A percentile compares a stretch with the other conserved stretches of the same genome.
These are phyloP conservation scores for Crotalaria pallida DNA, from an alignment of 306 rosid species.

Conservation along the genomic window DNA sequence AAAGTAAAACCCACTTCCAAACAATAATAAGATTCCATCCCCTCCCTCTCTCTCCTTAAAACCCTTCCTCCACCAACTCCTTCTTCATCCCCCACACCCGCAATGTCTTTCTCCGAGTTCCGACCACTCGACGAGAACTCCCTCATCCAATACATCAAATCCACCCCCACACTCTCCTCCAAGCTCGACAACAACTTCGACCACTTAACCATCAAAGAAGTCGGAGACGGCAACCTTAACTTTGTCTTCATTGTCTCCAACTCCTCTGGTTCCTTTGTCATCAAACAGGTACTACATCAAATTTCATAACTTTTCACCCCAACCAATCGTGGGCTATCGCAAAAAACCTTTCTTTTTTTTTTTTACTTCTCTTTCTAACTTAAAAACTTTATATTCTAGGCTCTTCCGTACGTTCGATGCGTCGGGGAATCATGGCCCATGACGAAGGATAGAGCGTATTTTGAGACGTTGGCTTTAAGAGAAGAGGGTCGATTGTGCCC, in stretches of 20 bases:
- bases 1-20: no score
- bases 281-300: conserved; percentile 78
- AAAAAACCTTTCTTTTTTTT: not conserved
- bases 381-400: conserved; percentile 37
- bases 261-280: conserved; percentile 64
- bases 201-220: conserved; percentile 54
- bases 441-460: conserved; percentile 89
- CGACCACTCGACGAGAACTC: conserved; percentile 56
- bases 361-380: not conserved
- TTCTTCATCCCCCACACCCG: not conserved
- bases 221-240: conserved; percentile 93
- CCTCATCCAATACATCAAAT: conserved; percentile 63
- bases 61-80: not conserved
- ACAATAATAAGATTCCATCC: not conserved
- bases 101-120: conserved; percentile 64
- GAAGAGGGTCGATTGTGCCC: conserved; percentile 44
- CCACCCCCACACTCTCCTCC: conserved; percentile 63
- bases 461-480: conserved; percentile 59
- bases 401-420: conserved; percentile 78
- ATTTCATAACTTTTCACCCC: not conserved
- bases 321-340: not conserved
- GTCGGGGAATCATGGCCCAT: conserved; percentile 96
- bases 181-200: conserved; percentile 49
- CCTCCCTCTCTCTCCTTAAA: not conserved
- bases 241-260: conserved; percentile 62